Evolutionary conservation across 1,284 basidiomycete species (phyloP).

Genomic region (Ustanciosporium gigantosporum): DNA sequence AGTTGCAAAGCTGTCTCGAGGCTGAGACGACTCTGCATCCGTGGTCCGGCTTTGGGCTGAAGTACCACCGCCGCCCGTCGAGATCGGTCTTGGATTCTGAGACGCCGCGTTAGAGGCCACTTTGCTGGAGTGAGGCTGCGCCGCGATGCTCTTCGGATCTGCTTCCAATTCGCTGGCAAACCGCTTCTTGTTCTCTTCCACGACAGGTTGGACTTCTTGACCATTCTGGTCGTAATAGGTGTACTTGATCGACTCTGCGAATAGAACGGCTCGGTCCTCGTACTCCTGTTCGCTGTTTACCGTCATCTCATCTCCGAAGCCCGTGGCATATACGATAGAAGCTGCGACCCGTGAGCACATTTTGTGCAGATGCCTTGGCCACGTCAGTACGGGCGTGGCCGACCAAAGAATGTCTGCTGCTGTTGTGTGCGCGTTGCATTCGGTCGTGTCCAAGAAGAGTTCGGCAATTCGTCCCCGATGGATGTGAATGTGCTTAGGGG

Average conservation of each 20-base stretch:
- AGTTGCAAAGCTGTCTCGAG: neutral
- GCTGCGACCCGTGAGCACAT: conserved; percentile 71
- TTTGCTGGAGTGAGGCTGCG: conserved; percentile 14
- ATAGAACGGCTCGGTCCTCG: conserved; percentile 66
- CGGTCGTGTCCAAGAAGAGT: conserved; percentile 70
- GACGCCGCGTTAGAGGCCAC: neutral
- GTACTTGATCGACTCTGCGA: conserved; percentile 64
- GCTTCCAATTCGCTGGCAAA: conserved; percentile 26
- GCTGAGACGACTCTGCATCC: neutral
- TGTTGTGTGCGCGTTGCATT: conserved; percentile 72
- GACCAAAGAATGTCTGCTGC: conserved; percentile 70
- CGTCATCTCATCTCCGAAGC: conserved; percentile 67
- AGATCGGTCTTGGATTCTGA: too few relatives aligned
- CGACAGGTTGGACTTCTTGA: conserved; percentile 1
- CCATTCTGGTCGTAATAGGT: conserved; percentile 29
- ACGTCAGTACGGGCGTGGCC: conserved; percentile 69
- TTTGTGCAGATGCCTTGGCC: conserved; percentile 67
- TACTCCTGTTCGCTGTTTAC: conserved; percentile 66
- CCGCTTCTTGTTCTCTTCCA: conserved; percentile 5
- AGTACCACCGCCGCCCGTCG: neutral
- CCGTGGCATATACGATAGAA: conserved; percentile 68
- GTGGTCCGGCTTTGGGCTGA: neutral
- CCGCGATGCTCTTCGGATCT: conserved; percentile 26
- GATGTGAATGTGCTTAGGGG: conserved; percentile 67
- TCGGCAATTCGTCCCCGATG: conserved; percentile 67